Base-by-base conservation (phyloP, 768 basidiomycete genomes). In the Tricholoma sp. region DNA sequence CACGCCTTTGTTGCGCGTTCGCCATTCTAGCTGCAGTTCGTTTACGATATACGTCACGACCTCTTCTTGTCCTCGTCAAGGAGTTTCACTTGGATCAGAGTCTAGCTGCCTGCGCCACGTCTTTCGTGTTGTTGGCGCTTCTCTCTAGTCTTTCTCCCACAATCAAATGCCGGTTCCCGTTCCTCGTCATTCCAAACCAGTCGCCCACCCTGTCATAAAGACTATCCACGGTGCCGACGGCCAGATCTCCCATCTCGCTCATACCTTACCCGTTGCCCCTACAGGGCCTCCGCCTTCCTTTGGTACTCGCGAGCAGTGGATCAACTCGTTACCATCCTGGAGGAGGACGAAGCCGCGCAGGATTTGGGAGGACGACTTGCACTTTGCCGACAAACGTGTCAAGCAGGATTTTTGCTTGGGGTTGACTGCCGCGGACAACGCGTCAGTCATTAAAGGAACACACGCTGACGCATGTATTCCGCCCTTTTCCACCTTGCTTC, bases 1-100 rank as follows among this genome's bases (percentile, higher is more conserved):
- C 88, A 82, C 89, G 89, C 89, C 89, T 92, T 91, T 80, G 86
- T 79, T 91, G 89, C 80, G 89, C 89, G 89, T 92, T 78, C 77
- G 88, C 88, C 89, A 81, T 59, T 57, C 54, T 55, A 58, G 58
- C 55, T 52, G 59, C 62, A 58, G 58, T 59, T 62, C 59, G 57
- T 77, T 89, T 68, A 89, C 89, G 89, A 91, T 80, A 66, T 74
- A 31, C 51, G 44, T 83, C 78, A 91, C 89, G 88, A 90, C 83
- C 73, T 66, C 65, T 68, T 63, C 65, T 71, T 71, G 58, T 65
- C 64, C 69, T 69, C 61, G 61, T 57, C 65, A 68, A 72, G 69
- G 76, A 76, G 76, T 72, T 67, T 63, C 62, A 52, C 69, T 62
- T 68, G 73, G 78, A 77, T 69, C 58, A 66, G 76, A 76, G 75